A percentile compares a stretch with the other conserved stretches of the same genome.
phyloP scores from a whole-genome alignment of 352 stramenopile species.

The Globisporangium takayamanum region DNA sequence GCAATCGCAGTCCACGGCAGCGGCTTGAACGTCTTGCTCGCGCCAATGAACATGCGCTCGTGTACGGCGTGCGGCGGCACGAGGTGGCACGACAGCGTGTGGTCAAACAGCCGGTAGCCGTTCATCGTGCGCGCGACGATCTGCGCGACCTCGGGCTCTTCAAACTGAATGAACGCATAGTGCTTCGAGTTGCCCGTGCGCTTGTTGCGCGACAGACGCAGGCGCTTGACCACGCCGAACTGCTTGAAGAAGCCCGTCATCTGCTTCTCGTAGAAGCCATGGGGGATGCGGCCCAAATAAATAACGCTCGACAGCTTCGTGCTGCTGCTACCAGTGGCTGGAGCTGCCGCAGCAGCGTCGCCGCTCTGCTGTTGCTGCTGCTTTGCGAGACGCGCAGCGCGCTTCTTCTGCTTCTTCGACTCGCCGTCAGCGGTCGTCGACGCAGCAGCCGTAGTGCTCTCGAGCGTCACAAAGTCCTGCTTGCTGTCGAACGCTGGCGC shows the following conservation, averaged over 20 bases:
- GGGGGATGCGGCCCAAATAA: conserved; percentile 95
- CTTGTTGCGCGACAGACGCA: conserved; percentile 93
- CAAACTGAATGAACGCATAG: conserved; percentile 96
- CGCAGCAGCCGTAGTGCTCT: conserved; percentile 13
- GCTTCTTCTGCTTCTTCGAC: conserved; percentile 38
- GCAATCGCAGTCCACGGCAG: conserved; percentile 64
- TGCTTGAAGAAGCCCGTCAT: conserved; percentile 95
- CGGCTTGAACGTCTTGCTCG: conserved; percentile 79
- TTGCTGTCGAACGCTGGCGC: conserved; percentile 33
- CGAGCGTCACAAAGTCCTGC: conserved; percentile 46
- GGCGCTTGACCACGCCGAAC: conserved; percentile 90
- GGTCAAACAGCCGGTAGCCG: conserved; percentile 92
- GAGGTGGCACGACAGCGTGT: conserved; percentile 91
- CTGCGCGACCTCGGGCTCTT: conserved; percentile 86
- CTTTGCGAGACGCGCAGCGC: conserved; percentile 26
- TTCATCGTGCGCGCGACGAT: conserved; percentile 95
- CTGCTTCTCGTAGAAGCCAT: conserved; percentile 96
- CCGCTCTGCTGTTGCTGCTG: conserved; percentile 21
- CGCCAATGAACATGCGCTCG: conserved; percentile 82
- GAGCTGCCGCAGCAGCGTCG: conserved; percentile 12
- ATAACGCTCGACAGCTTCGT: conserved; percentile 84
- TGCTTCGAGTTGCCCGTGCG: conserved; percentile 93
- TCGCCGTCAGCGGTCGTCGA: conserved; percentile 2
- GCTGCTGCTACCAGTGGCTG: conserved; percentile 2
- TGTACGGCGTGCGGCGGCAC: conserved; percentile 85